A percentile compares a stretch with the other conserved stretches of the same genome.
phyloP scores from a whole-genome alignment of 129 eudicot genomes.

The Flaveria sonorensis region DNA sequence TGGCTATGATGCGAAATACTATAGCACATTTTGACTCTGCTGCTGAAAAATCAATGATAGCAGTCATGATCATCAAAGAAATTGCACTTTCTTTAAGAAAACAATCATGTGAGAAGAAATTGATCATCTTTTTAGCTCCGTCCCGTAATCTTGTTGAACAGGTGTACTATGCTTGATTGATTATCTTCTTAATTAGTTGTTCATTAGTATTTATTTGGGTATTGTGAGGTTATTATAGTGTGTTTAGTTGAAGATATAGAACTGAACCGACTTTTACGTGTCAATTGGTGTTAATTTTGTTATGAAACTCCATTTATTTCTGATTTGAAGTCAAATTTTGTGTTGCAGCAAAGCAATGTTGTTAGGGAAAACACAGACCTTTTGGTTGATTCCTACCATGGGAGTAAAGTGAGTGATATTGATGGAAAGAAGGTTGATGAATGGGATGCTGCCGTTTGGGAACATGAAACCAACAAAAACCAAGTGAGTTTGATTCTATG shows the following conservation, averaged over 20 bases:
- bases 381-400: conserved; percentile 59
- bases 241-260: background rate
- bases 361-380: conserved; percentile 55
- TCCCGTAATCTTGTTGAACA: conserved; percentile 69
- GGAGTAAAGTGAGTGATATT: conserved; percentile 39
- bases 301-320: background rate
- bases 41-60: conserved; percentile 58
- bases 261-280: background rate
- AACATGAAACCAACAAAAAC: conserved; percentile 48
- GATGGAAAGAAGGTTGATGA: conserved; percentile 57
- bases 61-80: conserved; percentile 66
- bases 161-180: conserved; percentile 29
- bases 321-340: conserved; percentile 2
- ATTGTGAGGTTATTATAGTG: background rate
- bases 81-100: conserved; percentile 36
- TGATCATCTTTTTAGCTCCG: conserved; percentile 73
- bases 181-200: background rate
- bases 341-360: conserved; percentile 62
- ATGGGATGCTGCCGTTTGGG: conserved; percentile 65
- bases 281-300: background rate
- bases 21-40: conserved; percentile 66
- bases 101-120: conserved; percentile 34
- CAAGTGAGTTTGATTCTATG: conserved; percentile 48
- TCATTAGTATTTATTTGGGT: background rate
- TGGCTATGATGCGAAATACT: conserved; percentile 49